phyloP scores from a whole-genome alignment of 352 stramenopile species.

The Aphanomyces cochlioides region DNA sequence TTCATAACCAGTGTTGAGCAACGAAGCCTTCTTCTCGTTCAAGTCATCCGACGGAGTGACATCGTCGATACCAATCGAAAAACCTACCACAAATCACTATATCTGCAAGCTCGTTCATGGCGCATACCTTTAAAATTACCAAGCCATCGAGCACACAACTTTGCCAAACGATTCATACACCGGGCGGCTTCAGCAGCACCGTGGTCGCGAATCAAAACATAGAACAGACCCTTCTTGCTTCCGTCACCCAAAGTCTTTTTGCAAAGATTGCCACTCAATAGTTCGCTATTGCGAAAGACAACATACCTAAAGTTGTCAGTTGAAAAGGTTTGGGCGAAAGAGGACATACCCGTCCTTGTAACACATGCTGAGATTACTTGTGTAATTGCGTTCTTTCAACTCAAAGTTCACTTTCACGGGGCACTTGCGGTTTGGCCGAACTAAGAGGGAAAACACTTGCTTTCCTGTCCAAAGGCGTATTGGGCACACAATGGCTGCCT shows the following conservation, averaged over 20 bases:
- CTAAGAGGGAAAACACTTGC: conserved; percentile 89
- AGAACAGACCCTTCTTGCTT: conserved; percentile 97
- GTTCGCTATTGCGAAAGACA: conserved; percentile 95
- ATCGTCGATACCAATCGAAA: conserved; percentile 99
- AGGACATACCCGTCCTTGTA: conserved; percentile 94
- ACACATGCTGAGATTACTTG: conserved; percentile 93
- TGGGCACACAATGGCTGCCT: conserved; percentile 64
- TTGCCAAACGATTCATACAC: conserved; percentile 98
- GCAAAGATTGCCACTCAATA: conserved; percentile 97
- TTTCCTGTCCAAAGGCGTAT: conserved; percentile 98
- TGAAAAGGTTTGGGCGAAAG: conserved; percentile 20
- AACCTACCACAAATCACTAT: conserved; percentile 43
- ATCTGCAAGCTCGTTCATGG: neutral
- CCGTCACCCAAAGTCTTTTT: conserved; percentile 99
- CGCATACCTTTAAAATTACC: conserved; percentile 85
- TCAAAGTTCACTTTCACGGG: conserved; percentile 82
- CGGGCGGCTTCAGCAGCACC: conserved; percentile 87
- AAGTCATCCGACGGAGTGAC: conserved; percentile 96
- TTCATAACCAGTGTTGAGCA: conserved; percentile 87
- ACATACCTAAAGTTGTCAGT: conserved; percentile 35
- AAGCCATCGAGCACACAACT: conserved; percentile 97
- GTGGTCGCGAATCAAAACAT: conserved; percentile 97
- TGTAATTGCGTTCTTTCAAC: conserved; percentile 97
- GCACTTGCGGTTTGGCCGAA: conserved; percentile 86
- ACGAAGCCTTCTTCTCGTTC: conserved; percentile 90